phyloP scores from a whole-genome alignment of 768 basidiomycete species.

The Suillus clintonianus region DNA sequence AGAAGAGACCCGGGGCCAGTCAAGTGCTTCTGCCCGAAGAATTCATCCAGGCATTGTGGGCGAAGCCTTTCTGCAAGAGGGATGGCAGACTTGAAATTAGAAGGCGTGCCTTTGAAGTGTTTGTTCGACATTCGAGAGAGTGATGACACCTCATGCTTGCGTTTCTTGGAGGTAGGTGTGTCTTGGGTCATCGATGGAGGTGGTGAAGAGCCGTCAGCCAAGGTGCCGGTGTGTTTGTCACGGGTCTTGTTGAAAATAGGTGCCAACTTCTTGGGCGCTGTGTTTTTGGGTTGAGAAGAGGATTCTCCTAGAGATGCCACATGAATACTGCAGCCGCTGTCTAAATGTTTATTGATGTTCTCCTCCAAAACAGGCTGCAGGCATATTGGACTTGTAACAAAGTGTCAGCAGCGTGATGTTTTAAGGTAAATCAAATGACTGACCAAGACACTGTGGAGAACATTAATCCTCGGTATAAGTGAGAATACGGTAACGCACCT shows the following conservation, averaged over 20 bases:
- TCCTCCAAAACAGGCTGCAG: constrained; percentile 39
- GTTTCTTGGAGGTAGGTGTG: constrained; percentile 27
- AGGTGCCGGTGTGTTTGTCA: constrained; percentile 12
- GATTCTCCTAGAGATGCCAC: constrained; percentile 9
- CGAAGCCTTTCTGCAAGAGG: constrained; percentile 77
- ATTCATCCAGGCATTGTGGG: constrained; percentile 62
- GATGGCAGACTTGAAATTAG: constrained; percentile 34
- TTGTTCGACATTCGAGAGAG: constrained; percentile 13
- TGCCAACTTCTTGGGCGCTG: constrained; percentile 34
- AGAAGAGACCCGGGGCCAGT: constrained; percentile 59
- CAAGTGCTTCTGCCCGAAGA: constrained; percentile 72
- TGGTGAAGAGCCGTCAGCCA: constrained; percentile 7
- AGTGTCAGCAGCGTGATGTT: not conserved
- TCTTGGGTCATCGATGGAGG: not conserved
- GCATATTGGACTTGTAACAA: constrained; percentile 48
- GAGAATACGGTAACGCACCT: not conserved
- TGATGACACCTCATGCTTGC: constrained; percentile 20
- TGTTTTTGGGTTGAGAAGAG: constrained; percentile 14
- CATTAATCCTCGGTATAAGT: not conserved
- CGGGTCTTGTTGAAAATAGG: constrained; percentile 41
- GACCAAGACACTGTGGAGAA: constrained; percentile 23
- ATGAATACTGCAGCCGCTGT: constrained; percentile 42
- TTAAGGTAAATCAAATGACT: constrained; percentile 10
- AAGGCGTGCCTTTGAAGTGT: constrained; percentile 21
- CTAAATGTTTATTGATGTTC: constrained; percentile 54